A percentile compares a stretch with the other conserved stretches of the same genome.
Conservation (phyloP, 345 rosid species). For the Leavenworthia alabamica region DNA sequence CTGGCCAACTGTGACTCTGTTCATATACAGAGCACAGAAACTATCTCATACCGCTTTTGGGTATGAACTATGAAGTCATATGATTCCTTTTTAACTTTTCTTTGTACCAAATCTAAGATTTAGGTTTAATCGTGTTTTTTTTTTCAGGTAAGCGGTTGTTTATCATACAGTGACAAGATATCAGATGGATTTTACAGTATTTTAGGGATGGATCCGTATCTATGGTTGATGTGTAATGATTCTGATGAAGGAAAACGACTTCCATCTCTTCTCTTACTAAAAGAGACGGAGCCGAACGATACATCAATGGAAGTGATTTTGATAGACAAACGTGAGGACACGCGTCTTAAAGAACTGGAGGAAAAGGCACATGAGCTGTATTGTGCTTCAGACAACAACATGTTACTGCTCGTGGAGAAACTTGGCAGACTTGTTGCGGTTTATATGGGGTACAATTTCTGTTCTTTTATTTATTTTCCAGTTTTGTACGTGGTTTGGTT, state of each 20-base stretch:
- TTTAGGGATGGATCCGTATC: slow-evolving; percentile 84
- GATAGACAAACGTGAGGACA: slow-evolving; percentile 64
- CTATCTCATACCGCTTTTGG: slow-evolving; percentile 86
- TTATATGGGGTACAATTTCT: slow-evolving; percentile 65
- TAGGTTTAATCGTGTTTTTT: neutral
- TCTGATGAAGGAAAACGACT: slow-evolving; percentile 52
- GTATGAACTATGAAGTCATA: slow-evolving; percentile 29
- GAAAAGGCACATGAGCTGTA: slow-evolving; percentile 79
- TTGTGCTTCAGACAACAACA: slow-evolving; percentile 65
- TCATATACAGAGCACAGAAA: slow-evolving; percentile 38
- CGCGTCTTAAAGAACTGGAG: slow-evolving; percentile 70
- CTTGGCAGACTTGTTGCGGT: slow-evolving; percentile 84
- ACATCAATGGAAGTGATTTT: slow-evolving; percentile 84
- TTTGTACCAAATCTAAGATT: neutral
- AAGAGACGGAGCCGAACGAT: slow-evolving; percentile 56
- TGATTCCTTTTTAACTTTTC: neutral
- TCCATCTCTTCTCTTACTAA: slow-evolving; percentile 68
- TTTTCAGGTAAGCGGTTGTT: slow-evolving; percentile 77
- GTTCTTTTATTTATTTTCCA: neutral
- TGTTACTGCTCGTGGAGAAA: slow-evolving; percentile 63
- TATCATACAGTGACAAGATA: slow-evolving; percentile 78
- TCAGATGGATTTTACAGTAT: slow-evolving; percentile 91
- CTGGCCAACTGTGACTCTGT: slow-evolving; percentile 39
- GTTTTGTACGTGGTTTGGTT: neutral
- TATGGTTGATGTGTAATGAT: slow-evolving; percentile 92